A percentile compares a stretch with the other conserved stretches of the same genome.
These are phyloP conservation scores for Colletotrichum tropicale DNA, from an alignment of 2,329 filamentous ascomycete species.

Conservation along the genomic window DNA sequence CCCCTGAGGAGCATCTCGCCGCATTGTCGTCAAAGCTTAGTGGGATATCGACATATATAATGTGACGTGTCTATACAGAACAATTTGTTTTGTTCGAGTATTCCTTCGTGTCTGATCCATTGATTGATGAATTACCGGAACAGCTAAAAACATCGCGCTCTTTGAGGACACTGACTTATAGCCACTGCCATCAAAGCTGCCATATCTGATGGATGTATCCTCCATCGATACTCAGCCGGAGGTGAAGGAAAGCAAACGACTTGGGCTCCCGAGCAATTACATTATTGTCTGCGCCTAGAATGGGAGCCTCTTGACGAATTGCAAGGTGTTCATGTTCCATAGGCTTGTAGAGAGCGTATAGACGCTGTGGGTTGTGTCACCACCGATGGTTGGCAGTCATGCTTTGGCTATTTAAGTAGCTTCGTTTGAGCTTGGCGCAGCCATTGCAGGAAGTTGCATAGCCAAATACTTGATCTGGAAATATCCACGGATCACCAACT, in stretches of 20 bases:
- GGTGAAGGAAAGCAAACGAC: background rate
- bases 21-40: background rate
- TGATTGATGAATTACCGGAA: too few relatives aligned
- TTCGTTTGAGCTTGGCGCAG: background rate
- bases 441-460: background rate
- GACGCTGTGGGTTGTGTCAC: background rate
- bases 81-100: background rate
- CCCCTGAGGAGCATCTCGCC: background rate
- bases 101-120: too few relatives aligned
- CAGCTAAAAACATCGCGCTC: background rate
- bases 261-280: too few relatives aligned
- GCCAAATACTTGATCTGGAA: background rate
- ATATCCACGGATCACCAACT: background rate
- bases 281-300: background rate
- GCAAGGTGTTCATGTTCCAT: background rate
- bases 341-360: background rate
- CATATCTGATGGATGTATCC: background rate
- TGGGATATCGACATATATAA: background rate
- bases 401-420: background rate
- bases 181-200: background rate
- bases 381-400: background rate
- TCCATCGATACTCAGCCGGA: background rate
- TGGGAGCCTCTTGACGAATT: background rate
- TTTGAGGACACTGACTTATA: background rate
- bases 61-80: background rate